These are phyloP conservation scores for Neonectria magnoliae DNA, from an alignment of 2,329 filamentous ascomycete species.

Conservation along the genomic window DNA sequence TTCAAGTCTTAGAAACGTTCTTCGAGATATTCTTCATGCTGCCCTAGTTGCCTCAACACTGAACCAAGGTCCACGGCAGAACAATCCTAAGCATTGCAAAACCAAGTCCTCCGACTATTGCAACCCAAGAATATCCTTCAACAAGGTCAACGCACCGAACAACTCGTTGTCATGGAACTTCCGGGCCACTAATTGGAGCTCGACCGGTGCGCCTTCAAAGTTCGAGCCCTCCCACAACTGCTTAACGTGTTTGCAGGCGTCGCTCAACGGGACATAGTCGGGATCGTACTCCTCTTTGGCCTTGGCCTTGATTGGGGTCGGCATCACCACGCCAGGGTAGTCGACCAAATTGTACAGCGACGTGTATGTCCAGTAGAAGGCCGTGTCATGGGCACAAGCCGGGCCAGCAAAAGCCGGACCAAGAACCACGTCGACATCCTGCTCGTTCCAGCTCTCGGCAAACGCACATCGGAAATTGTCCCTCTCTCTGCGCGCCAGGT, in stretches of 20 bases:
- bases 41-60: not conserved
- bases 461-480: constrained; percentile 48
- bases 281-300: constrained; percentile 41
- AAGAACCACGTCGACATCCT: constrained; percentile 51
- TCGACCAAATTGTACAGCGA: constrained; percentile 52
- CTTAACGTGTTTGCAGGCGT: constrained; percentile 44
- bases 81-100: not conserved
- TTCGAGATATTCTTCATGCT: not conserved
- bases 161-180: constrained; percentile 49
- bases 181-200: constrained; percentile 47
- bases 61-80: not conserved
- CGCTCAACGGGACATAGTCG: constrained; percentile 41
- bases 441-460: constrained; percentile 47
- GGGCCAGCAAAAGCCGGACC: constrained; percentile 50
- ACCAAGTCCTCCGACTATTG: not conserved
- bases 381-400: constrained; percentile 50
- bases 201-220: constrained; percentile 48
- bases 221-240: constrained; percentile 46
- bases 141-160: constrained; percentile 41
- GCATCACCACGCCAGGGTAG: constrained; percentile 46
- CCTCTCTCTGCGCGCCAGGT: constrained; percentile 29
- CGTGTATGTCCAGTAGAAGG: constrained; percentile 51
- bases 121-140: constrained; percentile 30
- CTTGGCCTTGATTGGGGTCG: constrained; percentile 42
- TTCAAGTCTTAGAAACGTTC: too few relatives aligned